Evolutionary conservation across 2,329 filamentous ascomycete genomes (phyloP).

Genomic region (Cercospora zeae-maydis): DNA sequence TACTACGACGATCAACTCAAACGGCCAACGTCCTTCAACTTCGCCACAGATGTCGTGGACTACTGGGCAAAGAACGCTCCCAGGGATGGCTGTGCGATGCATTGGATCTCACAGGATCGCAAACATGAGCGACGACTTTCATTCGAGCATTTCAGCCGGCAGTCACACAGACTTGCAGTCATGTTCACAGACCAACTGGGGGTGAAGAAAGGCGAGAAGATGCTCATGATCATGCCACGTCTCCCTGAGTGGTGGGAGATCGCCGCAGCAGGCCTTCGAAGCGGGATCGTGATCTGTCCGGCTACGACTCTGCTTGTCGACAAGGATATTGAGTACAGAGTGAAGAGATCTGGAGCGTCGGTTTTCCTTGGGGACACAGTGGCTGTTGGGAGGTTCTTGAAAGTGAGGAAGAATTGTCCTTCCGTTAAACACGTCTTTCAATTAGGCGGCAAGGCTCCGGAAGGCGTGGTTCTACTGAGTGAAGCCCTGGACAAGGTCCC

Average conservation of each 20-base stretch:
- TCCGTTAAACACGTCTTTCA: constrained; percentile 38
- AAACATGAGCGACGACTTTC: constrained; percentile 31
- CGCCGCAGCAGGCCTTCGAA: constrained; percentile 38
- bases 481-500: constrained; percentile 30
- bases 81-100: constrained; percentile 34
- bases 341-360: constrained; percentile 35
- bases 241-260: constrained; percentile 43
- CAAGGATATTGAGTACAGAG: constrained; percentile 42
- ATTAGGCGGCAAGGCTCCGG: constrained; percentile 23
- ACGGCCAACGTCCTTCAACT: constrained; percentile 38
- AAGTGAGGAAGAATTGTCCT: constrained; percentile 34
- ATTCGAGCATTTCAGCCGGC: constrained; percentile 38
- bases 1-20: constrained; percentile 26
- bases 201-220: constrained; percentile 35
- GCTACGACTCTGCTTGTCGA: constrained; percentile 40
- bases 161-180: constrained; percentile 38
- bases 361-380: constrained; percentile 40
- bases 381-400: constrained; percentile 37
- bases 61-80: constrained; percentile 37
- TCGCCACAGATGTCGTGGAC: constrained; percentile 42
- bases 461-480: constrained; percentile 31
- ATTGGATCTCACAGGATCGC: constrained; percentile 40
- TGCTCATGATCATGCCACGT: constrained; percentile 39
- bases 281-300: constrained; percentile 40
- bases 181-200: constrained; percentile 36